Conservation (phyloP, 2,329 filamentous ascomycete genomes). For the Microcera coccophila region DNA sequence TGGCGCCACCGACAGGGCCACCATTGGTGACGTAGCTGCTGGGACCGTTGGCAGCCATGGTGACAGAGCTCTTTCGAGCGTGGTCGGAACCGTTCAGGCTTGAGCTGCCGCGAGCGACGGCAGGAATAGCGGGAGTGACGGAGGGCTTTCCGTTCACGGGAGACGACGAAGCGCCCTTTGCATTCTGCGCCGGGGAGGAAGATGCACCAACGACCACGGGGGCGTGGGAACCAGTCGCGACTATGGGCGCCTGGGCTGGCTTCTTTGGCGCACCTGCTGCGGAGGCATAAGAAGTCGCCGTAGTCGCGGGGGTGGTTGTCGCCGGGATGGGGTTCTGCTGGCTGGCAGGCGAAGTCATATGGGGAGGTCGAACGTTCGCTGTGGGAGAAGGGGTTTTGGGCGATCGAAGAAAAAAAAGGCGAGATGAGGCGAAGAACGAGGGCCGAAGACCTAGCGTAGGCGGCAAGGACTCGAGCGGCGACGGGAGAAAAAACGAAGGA, state of each 20-base stretch:
- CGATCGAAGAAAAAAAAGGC: slow-evolving; percentile 22
- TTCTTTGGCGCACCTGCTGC: slow-evolving; percentile 62
- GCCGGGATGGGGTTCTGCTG: slow-evolving; percentile 53
- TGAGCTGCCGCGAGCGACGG: slow-evolving; percentile 59
- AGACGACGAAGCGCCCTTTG: slow-evolving; percentile 64
- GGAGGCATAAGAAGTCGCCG: slow-evolving; percentile 63
- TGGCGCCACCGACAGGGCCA: slow-evolving; percentile 54
- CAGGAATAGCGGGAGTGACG: slow-evolving; percentile 66
- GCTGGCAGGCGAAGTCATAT: slow-evolving; percentile 60
- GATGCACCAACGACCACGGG: slow-evolving; percentile 55
- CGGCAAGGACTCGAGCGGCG: slow-evolving; percentile 14
- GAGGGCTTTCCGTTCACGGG: slow-evolving; percentile 80
- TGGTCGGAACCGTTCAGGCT: slow-evolving; percentile 74
- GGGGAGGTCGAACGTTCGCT: slow-evolving; percentile 31
- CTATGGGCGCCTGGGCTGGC: slow-evolving; percentile 56
- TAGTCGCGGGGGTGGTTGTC: slow-evolving; percentile 54
- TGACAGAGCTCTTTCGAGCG: slow-evolving; percentile 81
- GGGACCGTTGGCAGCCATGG: slow-evolving; percentile 80
- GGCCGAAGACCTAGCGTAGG: slow-evolving; percentile 20
- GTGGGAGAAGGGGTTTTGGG: slow-evolving; percentile 26
- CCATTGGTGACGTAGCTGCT: slow-evolving; percentile 75
- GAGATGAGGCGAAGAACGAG: slow-evolving; percentile 21
- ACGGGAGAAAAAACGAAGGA: slow-evolving; percentile 14
- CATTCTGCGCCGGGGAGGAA: slow-evolving; percentile 50
- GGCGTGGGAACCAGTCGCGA: slow-evolving; percentile 53